Conservation (phyloP, 2,329 filamentous ascomycete species). For the Monosporascus sp. region DNA sequence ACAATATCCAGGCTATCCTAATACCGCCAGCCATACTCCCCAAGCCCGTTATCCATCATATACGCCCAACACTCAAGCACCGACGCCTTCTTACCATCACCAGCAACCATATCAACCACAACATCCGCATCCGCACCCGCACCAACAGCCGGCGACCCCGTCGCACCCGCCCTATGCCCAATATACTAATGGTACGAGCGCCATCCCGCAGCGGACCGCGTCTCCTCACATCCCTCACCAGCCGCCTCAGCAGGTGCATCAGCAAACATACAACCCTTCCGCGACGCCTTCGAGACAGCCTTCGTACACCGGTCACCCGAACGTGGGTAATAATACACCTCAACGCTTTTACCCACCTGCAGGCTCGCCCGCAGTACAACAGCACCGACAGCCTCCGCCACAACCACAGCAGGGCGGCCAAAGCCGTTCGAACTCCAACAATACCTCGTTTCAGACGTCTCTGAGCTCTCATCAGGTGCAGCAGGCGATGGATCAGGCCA, state of each 20-base stretch:
- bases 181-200: constrained; percentile 23
- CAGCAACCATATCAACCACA: constrained; percentile 21
- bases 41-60: constrained; percentile 25
- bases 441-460: constrained; percentile 23
- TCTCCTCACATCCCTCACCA: constrained; percentile 27
- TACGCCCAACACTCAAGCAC: constrained; percentile 16
- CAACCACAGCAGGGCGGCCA: constrained; percentile 8
- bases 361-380: constrained; percentile 18
- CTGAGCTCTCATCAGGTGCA: constrained; percentile 25
- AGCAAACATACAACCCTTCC: constrained; percentile 21
- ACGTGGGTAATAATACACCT: constrained; percentile 18
- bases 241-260: constrained; percentile 22
- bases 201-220: constrained; percentile 21
- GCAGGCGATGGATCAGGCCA: constrained; percentile 28
- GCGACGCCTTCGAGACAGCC: constrained; percentile 22
- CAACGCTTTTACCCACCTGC: constrained; percentile 21
- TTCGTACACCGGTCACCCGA: constrained; percentile 21
- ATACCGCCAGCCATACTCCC: constrained; percentile 36
- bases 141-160: constrained; percentile 18
- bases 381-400: constrained; percentile 17
- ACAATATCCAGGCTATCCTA: constrained; percentile 35
- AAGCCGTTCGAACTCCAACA: constrained; percentile 1
- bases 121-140: constrained; percentile 10
- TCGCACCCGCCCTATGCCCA: constrained; percentile 22
- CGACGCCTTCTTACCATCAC: constrained; percentile 16